These are phyloP conservation scores for Echites panduratus DNA, from an alignment of 257 asterid species.

Conservation along the genomic window DNA sequence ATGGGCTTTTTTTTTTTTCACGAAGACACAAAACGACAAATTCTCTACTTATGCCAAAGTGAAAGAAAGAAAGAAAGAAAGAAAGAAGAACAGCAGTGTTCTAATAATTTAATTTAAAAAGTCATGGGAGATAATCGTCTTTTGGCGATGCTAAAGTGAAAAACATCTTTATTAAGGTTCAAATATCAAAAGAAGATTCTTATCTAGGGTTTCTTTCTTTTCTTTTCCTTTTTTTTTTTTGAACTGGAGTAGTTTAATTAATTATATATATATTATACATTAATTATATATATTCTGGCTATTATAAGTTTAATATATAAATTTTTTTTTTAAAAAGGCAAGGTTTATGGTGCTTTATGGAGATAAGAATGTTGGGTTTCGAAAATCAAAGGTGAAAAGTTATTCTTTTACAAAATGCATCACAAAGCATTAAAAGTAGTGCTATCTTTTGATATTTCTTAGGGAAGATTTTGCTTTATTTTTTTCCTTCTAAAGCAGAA, in stretches of 20 bases:
- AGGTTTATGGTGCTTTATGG: constrained; percentile 46
- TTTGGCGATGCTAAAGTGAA: constrained; percentile 38
- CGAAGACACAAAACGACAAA: constrained; percentile 38
- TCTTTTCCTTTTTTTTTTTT: constrained; percentile 5
- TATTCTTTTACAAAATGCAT: constrained; percentile 48
- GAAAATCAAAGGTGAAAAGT: constrained; percentile 40
- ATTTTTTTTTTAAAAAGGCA: background rate
- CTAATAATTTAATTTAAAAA: constrained; percentile 9
- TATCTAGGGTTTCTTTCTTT: constrained; percentile 15
- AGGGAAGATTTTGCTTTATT: constrained; percentile 31
- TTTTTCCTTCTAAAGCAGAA: constrained; percentile 26
- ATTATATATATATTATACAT: too few relatives aligned
- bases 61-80: constrained; percentile 1
- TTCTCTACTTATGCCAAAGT: constrained; percentile 40
- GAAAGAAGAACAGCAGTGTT: background rate
- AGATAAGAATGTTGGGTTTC: constrained; percentile 62
- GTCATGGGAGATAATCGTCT: constrained; percentile 30
- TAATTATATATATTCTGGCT: too few relatives aligned
- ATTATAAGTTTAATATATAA: background rate
- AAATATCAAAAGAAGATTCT: constrained; percentile 29
- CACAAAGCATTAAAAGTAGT: constrained; percentile 55
- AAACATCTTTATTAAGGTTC: constrained; percentile 28
- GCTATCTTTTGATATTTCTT: constrained; percentile 41
- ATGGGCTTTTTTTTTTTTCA: constrained; percentile 24
- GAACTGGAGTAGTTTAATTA: background rate